Conservation (phyloP, 129 eudicot genomes). For the Flaveria bidentis region DNA sequence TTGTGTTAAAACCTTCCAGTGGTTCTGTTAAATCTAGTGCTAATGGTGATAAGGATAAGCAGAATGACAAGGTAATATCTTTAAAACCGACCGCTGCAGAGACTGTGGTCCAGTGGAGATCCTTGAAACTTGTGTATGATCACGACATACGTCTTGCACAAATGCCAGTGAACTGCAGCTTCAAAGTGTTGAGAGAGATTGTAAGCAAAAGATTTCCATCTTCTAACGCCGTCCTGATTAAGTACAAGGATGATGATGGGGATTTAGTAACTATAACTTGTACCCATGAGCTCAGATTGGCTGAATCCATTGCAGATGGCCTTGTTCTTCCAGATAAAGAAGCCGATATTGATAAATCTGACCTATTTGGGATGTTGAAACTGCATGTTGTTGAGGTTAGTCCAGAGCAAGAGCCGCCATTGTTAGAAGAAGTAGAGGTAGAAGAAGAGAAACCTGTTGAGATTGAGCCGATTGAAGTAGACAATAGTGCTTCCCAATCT, state of each 20-base stretch:
- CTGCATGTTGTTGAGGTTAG: constrained; percentile 88
- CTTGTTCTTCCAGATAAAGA: constrained; percentile 47
- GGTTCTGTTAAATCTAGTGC: constrained; percentile 50
- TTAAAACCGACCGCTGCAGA: constrained; percentile 32
- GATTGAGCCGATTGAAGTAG: constrained; percentile 52
- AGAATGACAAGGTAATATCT: constrained; percentile 38
- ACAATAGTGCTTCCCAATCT: constrained; percentile 58
- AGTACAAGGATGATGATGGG: constrained; percentile 81
- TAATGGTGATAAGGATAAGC: constrained; percentile 42
- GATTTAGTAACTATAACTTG: constrained; percentile 94
- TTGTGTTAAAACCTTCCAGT: constrained; percentile 63
- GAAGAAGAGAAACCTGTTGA: constrained; percentile 71
- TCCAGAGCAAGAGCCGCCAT: constrained; percentile 88
- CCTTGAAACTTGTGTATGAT: constrained; percentile 87
- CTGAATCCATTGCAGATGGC: constrained; percentile 68
- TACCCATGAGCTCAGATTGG: constrained; percentile 75
- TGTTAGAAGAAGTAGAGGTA: constrained; percentile 81
- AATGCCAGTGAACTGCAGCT: constrained; percentile 86
- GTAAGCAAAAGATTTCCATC: constrained; percentile 77
- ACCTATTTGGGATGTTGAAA: constrained; percentile 66
- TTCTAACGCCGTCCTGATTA: constrained; percentile 70
- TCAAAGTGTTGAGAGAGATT: constrained; percentile 69
- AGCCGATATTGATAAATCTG: constrained; percentile 57
- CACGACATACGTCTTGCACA: constrained; percentile 90
- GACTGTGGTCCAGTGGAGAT: constrained; percentile 52